Base-by-base conservation (phyloP, 345 rosid genomes). In the Atalantia buxifolia region DNA sequence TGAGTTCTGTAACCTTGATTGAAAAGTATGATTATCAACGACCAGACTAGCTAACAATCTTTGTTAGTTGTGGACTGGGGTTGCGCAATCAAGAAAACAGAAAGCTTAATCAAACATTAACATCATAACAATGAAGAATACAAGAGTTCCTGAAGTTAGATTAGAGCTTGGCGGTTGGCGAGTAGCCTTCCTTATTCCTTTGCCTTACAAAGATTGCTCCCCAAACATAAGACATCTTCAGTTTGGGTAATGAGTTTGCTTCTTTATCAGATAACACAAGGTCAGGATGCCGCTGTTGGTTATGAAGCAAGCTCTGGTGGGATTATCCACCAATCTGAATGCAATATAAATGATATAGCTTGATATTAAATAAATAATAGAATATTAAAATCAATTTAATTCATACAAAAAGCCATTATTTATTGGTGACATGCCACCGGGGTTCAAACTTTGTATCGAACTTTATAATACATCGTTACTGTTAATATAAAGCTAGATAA, bases 131-230 rank as follows among this genome's bases (percentile, higher is more conserved):
- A 16, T 2, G 42, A 28, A 31, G 64, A 69, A 64, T 66, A 16
- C 27, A 61, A 24, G 14, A 45, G n/a, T 55, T 62, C 27, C 14
- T 10, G 6, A 63, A 61, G 38, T 28, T 61, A 40, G 66, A 36
- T 73, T 45, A 12, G 50, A 45, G 50, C 50, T 45, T 13, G 50
- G 50, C 50, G 13, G 50, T 13, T 45, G 50, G 22, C 57, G 78
- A 77, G 82, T 82, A 48, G 69, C 28, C 77, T 84, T 71, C 78
- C 83, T 45, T 60, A 66, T 80, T 80, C 67, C 45, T 59, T 35
- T 57, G 69, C 68, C 40, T 59, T 22, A 27, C 70, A 57, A 56
- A 56, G 25, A 71, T 40, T 76, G 77, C 59, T 48, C 48, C 61
- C 61, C 56, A 19, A 60, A 73, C 48, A 13, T 42, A 1, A 2